Evolutionary conservation across 768 basidiomycete genomes (phyloP).

Genomic region (Russula vinacea): DNA sequence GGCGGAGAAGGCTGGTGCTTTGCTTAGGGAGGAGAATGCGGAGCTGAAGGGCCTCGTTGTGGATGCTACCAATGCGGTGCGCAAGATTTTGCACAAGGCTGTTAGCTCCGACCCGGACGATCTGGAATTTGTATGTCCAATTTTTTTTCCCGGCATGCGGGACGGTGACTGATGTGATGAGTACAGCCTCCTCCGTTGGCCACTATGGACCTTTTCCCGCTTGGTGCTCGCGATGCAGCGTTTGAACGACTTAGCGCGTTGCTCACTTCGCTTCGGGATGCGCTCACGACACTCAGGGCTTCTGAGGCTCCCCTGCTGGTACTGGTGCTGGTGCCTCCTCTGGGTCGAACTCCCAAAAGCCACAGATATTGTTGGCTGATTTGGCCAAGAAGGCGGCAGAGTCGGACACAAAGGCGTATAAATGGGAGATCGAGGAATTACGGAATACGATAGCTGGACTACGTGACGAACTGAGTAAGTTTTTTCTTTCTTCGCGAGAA

Average conservation of each 20-base stretch:
- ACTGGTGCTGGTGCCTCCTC: background rate
- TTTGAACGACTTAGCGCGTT: conserved; percentile 33
- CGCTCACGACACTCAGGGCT: conserved; percentile 24
- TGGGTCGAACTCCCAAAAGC: conserved; percentile 9
- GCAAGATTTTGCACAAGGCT: conserved; percentile 51
- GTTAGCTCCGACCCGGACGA: conserved; percentile 39
- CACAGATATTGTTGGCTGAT: conserved; percentile 19
- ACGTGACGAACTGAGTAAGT: conserved; percentile 57
- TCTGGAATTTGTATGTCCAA: conserved; percentile 47
- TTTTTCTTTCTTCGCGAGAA: background rate
- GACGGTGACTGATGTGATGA: background rate
- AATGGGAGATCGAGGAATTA: conserved; percentile 50
- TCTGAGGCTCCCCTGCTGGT: background rate
- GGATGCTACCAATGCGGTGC: conserved; percentile 61
- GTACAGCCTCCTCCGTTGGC: conserved; percentile 33
- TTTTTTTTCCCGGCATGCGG: conserved; percentile 28
- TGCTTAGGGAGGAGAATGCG: conserved; percentile 62
- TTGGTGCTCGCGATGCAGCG: conserved; percentile 32
- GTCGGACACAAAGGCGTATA: conserved; percentile 32
- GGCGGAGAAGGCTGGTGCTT: conserved; percentile 61
- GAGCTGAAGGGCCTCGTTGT: conserved; percentile 59
- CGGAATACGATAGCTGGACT: conserved; percentile 50
- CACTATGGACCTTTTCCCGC: conserved; percentile 33
- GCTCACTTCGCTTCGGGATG: conserved; percentile 33
- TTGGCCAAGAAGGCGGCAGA: conserved; percentile 24